Evolutionary conservation across 495 filamentous ascomycete species (phyloP), one percentile per base, ranked within the genome.

Genomic region (Penicillium canescens): DNA sequence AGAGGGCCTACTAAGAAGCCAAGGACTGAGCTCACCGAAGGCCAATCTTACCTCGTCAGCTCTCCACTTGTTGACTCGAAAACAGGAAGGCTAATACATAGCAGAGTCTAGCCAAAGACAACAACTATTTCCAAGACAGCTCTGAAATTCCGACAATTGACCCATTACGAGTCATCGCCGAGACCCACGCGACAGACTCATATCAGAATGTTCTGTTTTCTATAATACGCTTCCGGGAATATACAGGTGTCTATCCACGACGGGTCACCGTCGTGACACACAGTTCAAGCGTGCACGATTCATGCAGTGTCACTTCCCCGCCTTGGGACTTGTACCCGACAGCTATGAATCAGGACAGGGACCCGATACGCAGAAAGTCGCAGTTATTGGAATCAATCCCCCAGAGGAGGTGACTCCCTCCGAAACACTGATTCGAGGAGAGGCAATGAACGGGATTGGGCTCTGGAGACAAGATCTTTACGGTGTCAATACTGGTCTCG

Each of bases 131-230:
- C 49, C 35, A 54, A 4, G 24, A 56, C 24, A 18, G 45, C 3
- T 12, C 33, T 20, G 48, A 45, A 11, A 13, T 20, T 7, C 13
- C 49, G 0, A 35, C 11, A 21, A 63, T 64, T 18, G 49, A 72
- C 16, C 56, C 42, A 9, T 41, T 49, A 1, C 47, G 59, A 72
- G 36, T 86, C 37, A 62, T 77, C 6, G 61, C 82, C 5, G 90
- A 94, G 61, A 72, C 79, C 10, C 74, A 79, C 45, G 88, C 90
- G 1, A 79, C 87, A n/a, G 90, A 95, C 58, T 91, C 87, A 4
- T 90, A 88, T 61, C 82, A 86, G 52, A 95, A 94, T 57, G 69
- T 92, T 11, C 65, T 92, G 16, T 89, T 91, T 57, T 87, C 86
- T 3, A 59, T 92, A 8, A 54, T 85, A 6, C 67, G 68, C 18